Evolutionary conservation across 345 rosid genomes (phyloP), one percentile per base, ranked within the genome.

Genomic region (Rubroshorea leprosula): DNA sequence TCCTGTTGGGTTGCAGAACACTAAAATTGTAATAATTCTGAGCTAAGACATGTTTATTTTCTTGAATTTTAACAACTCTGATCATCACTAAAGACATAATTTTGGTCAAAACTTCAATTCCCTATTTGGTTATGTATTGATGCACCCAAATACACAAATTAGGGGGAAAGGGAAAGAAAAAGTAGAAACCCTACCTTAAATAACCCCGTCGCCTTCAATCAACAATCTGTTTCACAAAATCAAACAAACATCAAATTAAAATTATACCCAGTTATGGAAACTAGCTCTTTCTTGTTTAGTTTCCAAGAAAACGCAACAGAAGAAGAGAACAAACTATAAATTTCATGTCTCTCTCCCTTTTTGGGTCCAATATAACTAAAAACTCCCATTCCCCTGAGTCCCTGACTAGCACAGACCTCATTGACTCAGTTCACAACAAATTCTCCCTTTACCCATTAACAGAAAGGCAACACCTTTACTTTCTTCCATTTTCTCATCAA

Each of bases 341-440:
- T n/a, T n/a, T n/a, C n/a, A n/a, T n/a, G n/a, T n/a, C n/a, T n/a
- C n/a, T n/a, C n/a, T n/a, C n/a, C n/a, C n/a, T n/a, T n/a, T n/a
- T n/a, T n/a, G n/a, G n/a, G n/a, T n/a, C n/a, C n/a, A n/a, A n/a
- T n/a, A n/a, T n/a, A 54, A 23, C 25, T 23, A 53, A 54, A 54
- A 54, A 27, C 31, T n/a, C 31, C 31, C 14, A 24, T 39, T 39
- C 21, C 19, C 14, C 26, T 5, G n/a, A 29, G 45, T 1, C 15
- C 45, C 4, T 27, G 4, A 27, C 4, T 39, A 39, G 9, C 45
- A 39, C 8, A 39, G 14, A 39, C 31, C 26, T 23, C 50, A 5
- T 58, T 58, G 62, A 46, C 61, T 57, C 13, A 0, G 61, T 17
- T 17, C 20, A 56, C 61, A 2, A n/a, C 23, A 0, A 44, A 39